A percentile compares a stretch with the other conserved stretches of the same genome.
Evolutionary conservation across 1,139 yeast genomes (phyloP).

Genomic region (Candida glucosophila): DNA sequence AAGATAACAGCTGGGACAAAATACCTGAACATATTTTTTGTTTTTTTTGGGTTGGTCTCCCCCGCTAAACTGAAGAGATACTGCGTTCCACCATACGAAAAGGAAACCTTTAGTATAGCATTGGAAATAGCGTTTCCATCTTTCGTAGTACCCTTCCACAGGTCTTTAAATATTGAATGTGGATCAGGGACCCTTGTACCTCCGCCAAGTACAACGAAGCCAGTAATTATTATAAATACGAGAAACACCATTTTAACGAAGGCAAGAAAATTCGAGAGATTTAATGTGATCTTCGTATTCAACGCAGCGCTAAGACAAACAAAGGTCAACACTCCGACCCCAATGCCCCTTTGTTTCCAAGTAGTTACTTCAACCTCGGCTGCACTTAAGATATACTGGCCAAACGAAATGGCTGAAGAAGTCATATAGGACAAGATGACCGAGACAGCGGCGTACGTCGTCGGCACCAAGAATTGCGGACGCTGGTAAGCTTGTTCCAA

Average conservation of each 20-base stretch:
- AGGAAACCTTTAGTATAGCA: conserved; percentile 35
- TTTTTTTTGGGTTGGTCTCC: conserved; percentile 21
- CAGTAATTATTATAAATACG: conserved; percentile 25
- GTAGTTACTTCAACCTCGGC: conserved; percentile 22
- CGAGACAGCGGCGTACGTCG: conserved; percentile 32
- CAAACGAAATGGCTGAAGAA: conserved; percentile 36
- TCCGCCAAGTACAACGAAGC: conserved; percentile 33
- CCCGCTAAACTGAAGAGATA: conserved; percentile 34
- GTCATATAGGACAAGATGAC: conserved; percentile 31
- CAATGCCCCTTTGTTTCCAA: conserved; percentile 36
- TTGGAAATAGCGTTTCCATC: conserved; percentile 33
- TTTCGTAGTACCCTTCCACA: conserved; percentile 32
- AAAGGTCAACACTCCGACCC: conserved; percentile 24
- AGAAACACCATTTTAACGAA: conserved; percentile 30
- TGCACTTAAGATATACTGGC: conserved; percentile 29
- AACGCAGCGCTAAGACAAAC: conserved; percentile 17
- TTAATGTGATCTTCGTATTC: conserved; percentile 25
- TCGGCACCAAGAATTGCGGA: conserved; percentile 32
- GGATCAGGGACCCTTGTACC: conserved; percentile 25
- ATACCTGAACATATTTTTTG: conserved; percentile 20
- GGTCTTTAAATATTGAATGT: conserved; percentile 22
- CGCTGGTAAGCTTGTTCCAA: conserved; percentile 35
- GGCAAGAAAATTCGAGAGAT: conserved; percentile 27
- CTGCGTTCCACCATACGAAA: conserved; percentile 31
- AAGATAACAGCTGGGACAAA: conserved; percentile 28